Evolutionary conservation across 106 monocot genomes (phyloP), one percentile per base, ranked within the genome.

Genomic region (Gastrodia elata): DNA sequence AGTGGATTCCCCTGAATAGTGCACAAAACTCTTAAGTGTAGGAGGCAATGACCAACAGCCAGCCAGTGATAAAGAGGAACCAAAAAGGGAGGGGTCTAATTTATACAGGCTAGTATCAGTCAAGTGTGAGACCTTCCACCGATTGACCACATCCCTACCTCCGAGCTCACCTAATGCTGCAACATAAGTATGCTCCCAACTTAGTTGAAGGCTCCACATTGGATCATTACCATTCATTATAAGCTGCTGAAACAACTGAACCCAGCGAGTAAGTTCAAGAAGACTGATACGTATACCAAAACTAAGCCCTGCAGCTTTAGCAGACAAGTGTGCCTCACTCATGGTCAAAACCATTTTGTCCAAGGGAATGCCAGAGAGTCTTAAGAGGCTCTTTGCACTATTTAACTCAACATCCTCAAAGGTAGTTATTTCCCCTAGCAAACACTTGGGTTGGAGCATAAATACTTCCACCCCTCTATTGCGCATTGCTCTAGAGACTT

Each of bases 401-500:
- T 56, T 65, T 48, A 34, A 72, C 8, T 79, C 81, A 34, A 39
- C 77, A 61, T 82, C 79, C 35, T 68, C 78, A 26, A 9, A 34
- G 37, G 10, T 77, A 78, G 40, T 27, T 11, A 43, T 35, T 75
- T 59, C 55, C 25, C 68, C 76, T 28, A 39, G 46, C 13, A 73
- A 18, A 68, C 48, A 77, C 76, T 73, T 28, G 37, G 84, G 82
- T 42, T 98, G 75, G 76, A 85, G 80, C 82, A 96, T 48, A 80
- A 82, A 93, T 69, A 98, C 85, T 74, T 98, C 98, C 4, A 93
- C 81, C 57, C 93, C 98, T 82, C 98, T 86, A 49, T 98, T 98
- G 64, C 98, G 74, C 98, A 98, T 93, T 67, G 98, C 98, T 78
- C 98, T 78, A 39, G 98, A 98, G 39, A 98, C 76, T 79, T 98